A percentile compares a stretch with the other conserved stretches of the same genome.
Evolutionary conservation across 2,329 filamentous ascomycete genomes (phyloP).

Genomic region (Lasiodiplodia gonubiensis): DNA sequence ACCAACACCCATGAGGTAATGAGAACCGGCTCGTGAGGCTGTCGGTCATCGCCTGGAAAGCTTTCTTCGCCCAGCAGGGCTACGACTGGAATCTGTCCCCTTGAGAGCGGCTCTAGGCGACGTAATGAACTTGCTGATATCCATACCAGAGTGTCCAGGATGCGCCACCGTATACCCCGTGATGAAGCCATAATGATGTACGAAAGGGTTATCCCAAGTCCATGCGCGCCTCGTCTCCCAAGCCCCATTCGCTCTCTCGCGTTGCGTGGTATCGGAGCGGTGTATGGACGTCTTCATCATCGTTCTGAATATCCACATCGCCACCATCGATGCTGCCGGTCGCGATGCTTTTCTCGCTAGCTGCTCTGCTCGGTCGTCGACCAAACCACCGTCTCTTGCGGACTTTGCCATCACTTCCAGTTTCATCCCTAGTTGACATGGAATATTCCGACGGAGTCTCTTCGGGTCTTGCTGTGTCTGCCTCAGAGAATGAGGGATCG

Average conservation of each 20-base stretch:
- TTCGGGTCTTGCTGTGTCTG: constrained; percentile 37
- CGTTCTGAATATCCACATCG: constrained; percentile 40
- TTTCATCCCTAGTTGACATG: constrained; percentile 37
- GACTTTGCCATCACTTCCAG: constrained; percentile 41
- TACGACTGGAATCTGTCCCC: not conserved
- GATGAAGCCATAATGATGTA: not conserved
- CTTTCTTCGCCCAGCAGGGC: not conserved
- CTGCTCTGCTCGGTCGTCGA: constrained; percentile 33
- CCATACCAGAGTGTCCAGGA: not conserved
- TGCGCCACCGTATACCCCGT: constrained; percentile 2
- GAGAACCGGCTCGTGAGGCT: not conserved
- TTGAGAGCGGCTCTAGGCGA: not conserved
- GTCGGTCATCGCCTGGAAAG: not conserved
- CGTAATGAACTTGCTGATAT: not conserved
- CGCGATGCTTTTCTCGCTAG: constrained; percentile 37
- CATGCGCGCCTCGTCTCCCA: constrained; percentile 86
- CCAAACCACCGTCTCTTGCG: constrained; percentile 45
- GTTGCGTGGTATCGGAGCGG: constrained; percentile 58
- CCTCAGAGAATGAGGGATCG: constrained; percentile 29
- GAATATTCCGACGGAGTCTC: constrained; percentile 36
- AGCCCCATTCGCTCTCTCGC: constrained; percentile 67
- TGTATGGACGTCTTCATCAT: constrained; percentile 57
- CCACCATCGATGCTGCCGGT: constrained; percentile 38
- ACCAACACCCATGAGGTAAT: not conserved
- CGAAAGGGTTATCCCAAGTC: constrained; percentile 67